Evolutionary conservation across 306 rosid species (phyloP).

Genomic region (Quercus ilex): DNA sequence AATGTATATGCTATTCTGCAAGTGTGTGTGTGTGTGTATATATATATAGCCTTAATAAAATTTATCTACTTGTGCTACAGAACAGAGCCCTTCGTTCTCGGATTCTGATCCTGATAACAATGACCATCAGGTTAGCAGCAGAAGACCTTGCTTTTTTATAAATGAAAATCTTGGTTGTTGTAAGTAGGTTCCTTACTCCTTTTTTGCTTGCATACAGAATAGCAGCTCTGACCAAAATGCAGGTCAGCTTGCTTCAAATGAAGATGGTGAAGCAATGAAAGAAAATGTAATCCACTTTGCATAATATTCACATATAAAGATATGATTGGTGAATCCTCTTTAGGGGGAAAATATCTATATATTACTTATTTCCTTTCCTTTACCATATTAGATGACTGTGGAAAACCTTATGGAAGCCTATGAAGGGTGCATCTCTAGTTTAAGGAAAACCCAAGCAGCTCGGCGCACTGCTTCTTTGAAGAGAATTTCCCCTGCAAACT

Average conservation of each 20-base stretch:
- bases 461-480: constrained; percentile 67
- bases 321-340: constrained; percentile 21
- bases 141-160: not conserved
- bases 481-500: constrained; percentile 81
- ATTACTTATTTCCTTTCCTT: constrained; percentile 26
- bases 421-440: constrained; percentile 71
- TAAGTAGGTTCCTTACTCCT: constrained; percentile 27
- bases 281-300: constrained; percentile 51
- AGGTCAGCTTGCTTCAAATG: constrained; percentile 36
- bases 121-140: constrained; percentile 61
- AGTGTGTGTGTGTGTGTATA: not conserved
- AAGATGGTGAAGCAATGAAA: constrained; percentile 46
- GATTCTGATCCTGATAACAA: constrained; percentile 50
- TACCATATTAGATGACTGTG: constrained; percentile 70
- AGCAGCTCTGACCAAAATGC: constrained; percentile 39
- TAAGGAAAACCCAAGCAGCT: constrained; percentile 57
- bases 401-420: constrained; percentile 70
- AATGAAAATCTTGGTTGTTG: constrained; percentile 20
- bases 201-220: constrained; percentile 55
- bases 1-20: not conserved
- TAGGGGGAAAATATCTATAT: not conserved
- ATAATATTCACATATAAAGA: constrained; percentile 9
- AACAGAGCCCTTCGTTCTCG: constrained; percentile 36
- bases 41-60: constrained; percentile 17
- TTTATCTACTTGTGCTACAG: constrained; percentile 47